These are phyloP conservation scores for Knufia petricola DNA, from an alignment of 2,329 filamentous ascomycete species.

Conservation along the genomic window DNA sequence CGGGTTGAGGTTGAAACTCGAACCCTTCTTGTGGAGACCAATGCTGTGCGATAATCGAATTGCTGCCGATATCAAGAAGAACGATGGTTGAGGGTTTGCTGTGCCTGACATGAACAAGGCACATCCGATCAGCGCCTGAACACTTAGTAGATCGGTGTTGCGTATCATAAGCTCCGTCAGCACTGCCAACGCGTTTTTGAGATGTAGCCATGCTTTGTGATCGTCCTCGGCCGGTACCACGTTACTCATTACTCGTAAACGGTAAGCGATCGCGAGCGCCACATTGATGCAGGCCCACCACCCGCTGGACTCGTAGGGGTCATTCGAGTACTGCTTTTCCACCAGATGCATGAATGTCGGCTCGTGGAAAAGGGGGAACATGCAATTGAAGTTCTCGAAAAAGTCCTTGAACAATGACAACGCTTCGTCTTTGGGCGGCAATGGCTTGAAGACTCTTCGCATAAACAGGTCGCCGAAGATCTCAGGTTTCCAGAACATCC, in stretches of 20 bases:
- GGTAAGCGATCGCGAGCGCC: conserved; percentile 82
- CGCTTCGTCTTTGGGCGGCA: conserved; percentile 81
- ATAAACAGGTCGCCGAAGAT: conserved; percentile 89
- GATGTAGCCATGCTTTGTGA: conserved; percentile 84
- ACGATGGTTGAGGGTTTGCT: conserved; percentile 89
- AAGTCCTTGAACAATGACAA: conserved; percentile 83
- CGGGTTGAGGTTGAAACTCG: conserved; percentile 84
- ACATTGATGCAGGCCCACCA: conserved; percentile 99
- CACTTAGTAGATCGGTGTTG: conserved; percentile 88
- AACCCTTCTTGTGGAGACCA: conserved; percentile 85
- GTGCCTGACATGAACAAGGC: conserved; percentile 90
- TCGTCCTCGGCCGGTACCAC: conserved; percentile 84
- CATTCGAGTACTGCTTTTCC: conserved; percentile 81
- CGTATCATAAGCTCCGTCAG: conserved; percentile 89
- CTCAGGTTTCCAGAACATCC: conserved; percentile 97
- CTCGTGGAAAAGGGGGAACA: conserved; percentile 95
- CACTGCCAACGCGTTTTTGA: conserved; percentile 94
- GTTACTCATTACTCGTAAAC: conserved; percentile 90
- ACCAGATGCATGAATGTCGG: conserved; percentile 97
- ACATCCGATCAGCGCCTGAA: conserved; percentile 90
- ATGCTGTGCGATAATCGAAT: conserved; percentile 89
- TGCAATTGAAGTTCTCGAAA: conserved; percentile 98
- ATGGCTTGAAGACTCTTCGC: conserved; percentile 68
- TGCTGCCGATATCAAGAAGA: conserved; percentile 80
- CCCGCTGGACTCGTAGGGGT: conserved; percentile 88